phyloP scores from a whole-genome alignment of 2,329 filamentous ascomycete genomes.

The Gaeumannomyces sp. region DNA sequence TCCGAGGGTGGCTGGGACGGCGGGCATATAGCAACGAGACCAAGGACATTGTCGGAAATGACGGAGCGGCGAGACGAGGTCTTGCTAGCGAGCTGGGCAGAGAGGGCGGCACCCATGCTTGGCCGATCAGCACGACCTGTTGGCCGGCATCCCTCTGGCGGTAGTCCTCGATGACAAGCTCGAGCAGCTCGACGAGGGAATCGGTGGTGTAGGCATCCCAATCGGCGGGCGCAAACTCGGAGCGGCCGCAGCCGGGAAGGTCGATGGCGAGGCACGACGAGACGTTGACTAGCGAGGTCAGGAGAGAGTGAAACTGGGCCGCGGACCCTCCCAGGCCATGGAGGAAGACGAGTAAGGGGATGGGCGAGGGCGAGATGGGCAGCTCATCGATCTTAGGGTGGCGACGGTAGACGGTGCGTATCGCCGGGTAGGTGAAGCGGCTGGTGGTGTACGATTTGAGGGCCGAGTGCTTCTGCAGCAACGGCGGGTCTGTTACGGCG shows the following conservation, averaged over 20 bases:
- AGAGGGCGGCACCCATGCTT: conserved; percentile 86
- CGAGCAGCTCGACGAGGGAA: conserved; percentile 68
- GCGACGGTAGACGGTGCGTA: conserved; percentile 77
- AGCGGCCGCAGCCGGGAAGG: conserved; percentile 82
- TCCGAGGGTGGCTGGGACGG: conserved; percentile 56
- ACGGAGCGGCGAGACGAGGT: conserved; percentile 43
- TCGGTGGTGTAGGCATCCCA: conserved; percentile 78
- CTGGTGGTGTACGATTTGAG: conserved; percentile 67
- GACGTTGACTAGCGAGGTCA: conserved; percentile 75
- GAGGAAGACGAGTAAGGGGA: conserved; percentile 84
- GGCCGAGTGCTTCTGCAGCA: conserved; percentile 71
- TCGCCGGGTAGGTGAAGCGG: conserved; percentile 61
- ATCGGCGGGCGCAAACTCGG: conserved; percentile 60
- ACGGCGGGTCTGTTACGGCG: conserved; percentile 62
- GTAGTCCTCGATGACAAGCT: conserved; percentile 66
- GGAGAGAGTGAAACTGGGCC: conserved; percentile 76
- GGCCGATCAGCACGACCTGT: conserved; percentile 72
- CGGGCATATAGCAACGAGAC: conserved; percentile 77
- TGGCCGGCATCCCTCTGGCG: conserved; percentile 58
- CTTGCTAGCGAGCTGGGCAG: conserved; percentile 59
- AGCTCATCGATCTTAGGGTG: conserved; percentile 81
- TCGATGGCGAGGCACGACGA: conserved; percentile 85
- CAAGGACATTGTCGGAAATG: conserved; percentile 53
- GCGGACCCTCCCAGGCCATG: conserved; percentile 91
- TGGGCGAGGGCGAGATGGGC: conserved; percentile 61